Percentiles rank a stretch among this genome's conserved stretches.
These are phyloP conservation scores for Podospora pseudopauciseta DNA, from an alignment of 495 filamentous ascomycete genomes.

Conservation along the genomic window DNA sequence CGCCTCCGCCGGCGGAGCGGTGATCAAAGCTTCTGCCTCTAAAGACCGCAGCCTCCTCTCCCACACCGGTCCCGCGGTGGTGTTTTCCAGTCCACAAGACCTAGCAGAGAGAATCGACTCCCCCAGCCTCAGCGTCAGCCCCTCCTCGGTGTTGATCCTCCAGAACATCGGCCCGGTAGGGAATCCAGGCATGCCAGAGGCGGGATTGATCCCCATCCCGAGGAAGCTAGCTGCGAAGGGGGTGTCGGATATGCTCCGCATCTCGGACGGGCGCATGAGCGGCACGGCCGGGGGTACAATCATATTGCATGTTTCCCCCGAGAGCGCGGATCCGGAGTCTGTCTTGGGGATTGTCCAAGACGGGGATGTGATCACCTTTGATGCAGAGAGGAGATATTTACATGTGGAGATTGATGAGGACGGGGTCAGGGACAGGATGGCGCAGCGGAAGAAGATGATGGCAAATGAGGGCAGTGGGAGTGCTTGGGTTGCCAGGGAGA, in stretches of 20 bases:
- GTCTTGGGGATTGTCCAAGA: slow-evolving; percentile 58
- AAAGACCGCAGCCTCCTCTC: slow-evolving; percentile 49
- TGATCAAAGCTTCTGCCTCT: slow-evolving; percentile 62
- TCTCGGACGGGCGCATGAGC: slow-evolving; percentile 66
- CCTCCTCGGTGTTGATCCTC: slow-evolving; percentile 56
- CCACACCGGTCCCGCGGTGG: slow-evolving; percentile 55
- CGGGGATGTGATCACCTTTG: slow-evolving; percentile 55
- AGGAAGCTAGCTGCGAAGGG: slow-evolving; percentile 57
- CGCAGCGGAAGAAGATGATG: slow-evolving; percentile 29
- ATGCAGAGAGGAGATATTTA: slow-evolving; percentile 45
- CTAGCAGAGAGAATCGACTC: slow-evolving; percentile 57
- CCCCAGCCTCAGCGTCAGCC: slow-evolving; percentile 48
- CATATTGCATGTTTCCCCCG: slow-evolving; percentile 62
- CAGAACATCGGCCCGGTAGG: slow-evolving; percentile 62
- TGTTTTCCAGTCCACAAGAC: slow-evolving; percentile 56
- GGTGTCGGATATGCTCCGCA: slow-evolving; percentile 61
- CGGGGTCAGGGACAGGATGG: slow-evolving; percentile 43
- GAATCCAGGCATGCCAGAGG: slow-evolving; percentile 67
- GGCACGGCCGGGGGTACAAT: slow-evolving; percentile 68
- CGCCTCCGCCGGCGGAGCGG: slow-evolving; percentile 45
- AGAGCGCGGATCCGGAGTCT: slow-evolving; percentile 54
- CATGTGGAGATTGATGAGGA: slow-evolving; percentile 48
- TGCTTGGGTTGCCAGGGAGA: slow-evolving; percentile 37
- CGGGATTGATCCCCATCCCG: slow-evolving; percentile 62
- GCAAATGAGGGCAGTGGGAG: slow-evolving; percentile 10